phyloP scores from a whole-genome alignment of 768 basidiomycete genomes.

The Austroboletus festivus region DNA sequence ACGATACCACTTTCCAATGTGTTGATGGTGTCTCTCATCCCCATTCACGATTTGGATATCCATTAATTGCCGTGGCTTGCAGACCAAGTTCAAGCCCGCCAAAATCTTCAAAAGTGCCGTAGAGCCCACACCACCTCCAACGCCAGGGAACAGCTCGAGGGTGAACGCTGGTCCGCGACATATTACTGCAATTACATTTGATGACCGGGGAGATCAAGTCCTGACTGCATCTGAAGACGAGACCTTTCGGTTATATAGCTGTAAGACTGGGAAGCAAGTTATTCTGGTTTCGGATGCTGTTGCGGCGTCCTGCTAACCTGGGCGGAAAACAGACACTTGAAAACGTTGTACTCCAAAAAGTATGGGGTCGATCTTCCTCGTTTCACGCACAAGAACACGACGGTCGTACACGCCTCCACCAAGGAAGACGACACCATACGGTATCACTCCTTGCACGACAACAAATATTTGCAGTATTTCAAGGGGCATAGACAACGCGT shows the following conservation, averaged over 20 bases:
- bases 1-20: constrained; percentile 45
- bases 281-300: constrained; percentile 16
- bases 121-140: constrained; percentile 53
- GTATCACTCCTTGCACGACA: constrained; percentile 94
- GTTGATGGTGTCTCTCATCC: constrained; percentile 44
- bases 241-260: constrained; percentile 84
- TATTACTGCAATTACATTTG: constrained; percentile 87
- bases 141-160: constrained; percentile 37
- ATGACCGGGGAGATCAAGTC: constrained; percentile 83
- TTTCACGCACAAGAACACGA: constrained; percentile 87
- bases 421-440: constrained; percentile 94
- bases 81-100: constrained; percentile 82
- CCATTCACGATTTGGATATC: not conserved
- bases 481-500: constrained; percentile 90
- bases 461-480: constrained; percentile 95
- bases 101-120: constrained; percentile 83
- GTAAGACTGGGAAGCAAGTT: constrained; percentile 91
- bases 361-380: constrained; percentile 94
- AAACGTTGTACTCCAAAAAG: constrained; percentile 88
- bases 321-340: constrained; percentile 53
- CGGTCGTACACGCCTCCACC: constrained; percentile 87
- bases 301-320: constrained; percentile 28
- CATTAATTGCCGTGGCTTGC: constrained; percentile 8
- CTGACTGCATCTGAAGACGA: constrained; percentile 92
- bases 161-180: constrained; percentile 53